Conservation (phyloP, 805 yeast genomes). For the Yarrowia alimentaria region DNA sequence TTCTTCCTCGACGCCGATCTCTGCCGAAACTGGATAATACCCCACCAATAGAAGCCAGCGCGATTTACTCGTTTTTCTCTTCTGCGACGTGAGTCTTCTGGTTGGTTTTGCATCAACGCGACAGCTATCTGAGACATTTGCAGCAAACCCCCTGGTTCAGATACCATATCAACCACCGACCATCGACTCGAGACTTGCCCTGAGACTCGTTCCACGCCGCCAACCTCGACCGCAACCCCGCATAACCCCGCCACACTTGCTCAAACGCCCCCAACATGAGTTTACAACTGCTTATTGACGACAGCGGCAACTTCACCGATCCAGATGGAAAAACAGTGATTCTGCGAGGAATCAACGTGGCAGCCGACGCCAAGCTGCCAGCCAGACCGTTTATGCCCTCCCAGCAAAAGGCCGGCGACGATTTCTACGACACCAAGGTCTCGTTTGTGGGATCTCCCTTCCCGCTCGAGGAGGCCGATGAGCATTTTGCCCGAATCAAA, state of each 20-base stretch:
- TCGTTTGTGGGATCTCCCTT: conserved; percentile 85
- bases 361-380: conserved; percentile 73
- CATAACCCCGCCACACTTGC: too few species aligned
- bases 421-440: conserved; percentile 68
- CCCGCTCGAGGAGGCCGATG: conserved; percentile 66
- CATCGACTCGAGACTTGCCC: too few species aligned
- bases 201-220: too few species aligned
- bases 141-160: too few species aligned
- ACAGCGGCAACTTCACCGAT: conserved; percentile 58
- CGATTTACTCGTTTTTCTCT: too few species aligned
- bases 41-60: conserved; percentile 25
- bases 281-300: conserved; percentile 28
- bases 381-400: conserved; percentile 45
- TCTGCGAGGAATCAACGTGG: conserved; percentile 79
- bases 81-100: too few species aligned
- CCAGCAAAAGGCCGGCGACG: conserved; percentile 37
- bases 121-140: too few species aligned
- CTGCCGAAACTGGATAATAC: not conserved
- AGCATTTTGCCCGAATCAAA: conserved; percentile 67
- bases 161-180: too few species aligned
- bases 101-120: too few species aligned
- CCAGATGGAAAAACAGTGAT: conserved; percentile 56
- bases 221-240: too few species aligned
- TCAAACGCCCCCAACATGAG: too few species aligned
- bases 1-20: not conserved